Conservation (phyloP, 306 rosid species). For the Delonix regia region DNA sequence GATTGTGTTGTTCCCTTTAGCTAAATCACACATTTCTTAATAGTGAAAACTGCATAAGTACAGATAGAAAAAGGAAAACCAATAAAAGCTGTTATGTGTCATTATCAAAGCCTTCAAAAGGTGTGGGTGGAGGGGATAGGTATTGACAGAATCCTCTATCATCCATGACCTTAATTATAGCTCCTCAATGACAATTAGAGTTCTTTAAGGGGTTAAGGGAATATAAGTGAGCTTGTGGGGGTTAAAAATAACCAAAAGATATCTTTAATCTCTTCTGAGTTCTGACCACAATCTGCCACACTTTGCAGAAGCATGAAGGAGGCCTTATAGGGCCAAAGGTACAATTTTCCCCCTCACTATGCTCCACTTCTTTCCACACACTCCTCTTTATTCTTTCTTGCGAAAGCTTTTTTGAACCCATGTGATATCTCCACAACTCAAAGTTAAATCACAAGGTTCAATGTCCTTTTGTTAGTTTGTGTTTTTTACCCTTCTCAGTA, state of each 20-base stretch:
- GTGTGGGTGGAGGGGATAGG: conserved; percentile 52
- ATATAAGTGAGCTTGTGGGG: conserved; percentile 45
- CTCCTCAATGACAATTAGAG: conserved; percentile 38
- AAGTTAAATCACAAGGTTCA: conserved; percentile 39
- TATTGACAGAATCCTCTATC: conserved; percentile 47
- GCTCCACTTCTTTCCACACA: conserved; percentile 5
- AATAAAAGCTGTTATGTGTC: conserved; percentile 68
- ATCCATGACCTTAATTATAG: conserved; percentile 59
- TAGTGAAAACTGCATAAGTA: conserved; percentile 39
- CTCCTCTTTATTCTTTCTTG: conserved; percentile 11
- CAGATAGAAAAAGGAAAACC: conserved; percentile 29
- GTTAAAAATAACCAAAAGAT: conserved; percentile 49
- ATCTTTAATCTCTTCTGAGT: conserved; percentile 54
- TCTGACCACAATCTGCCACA: conserved; percentile 55
- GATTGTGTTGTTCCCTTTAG: conserved; percentile 43
- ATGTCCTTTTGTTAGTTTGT: conserved; percentile 44
- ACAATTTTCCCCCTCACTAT: conserved; percentile 38
- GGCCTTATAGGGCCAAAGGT: conserved; percentile 50
- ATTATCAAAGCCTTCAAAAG: conserved; percentile 66
- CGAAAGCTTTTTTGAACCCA: conserved; percentile 40
- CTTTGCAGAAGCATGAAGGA: conserved; percentile 64
- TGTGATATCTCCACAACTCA: conserved; percentile 44
- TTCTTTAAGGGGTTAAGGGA: conserved; percentile 33
- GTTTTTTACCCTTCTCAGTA: conserved; percentile 29
- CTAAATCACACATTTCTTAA: conserved; percentile 47